Percentiles rank a stretch among this genome's conserved stretches.
phyloP scores from a whole-genome alignment of 495 filamentous ascomycete genomes.

The Tuber borchii region DNA sequence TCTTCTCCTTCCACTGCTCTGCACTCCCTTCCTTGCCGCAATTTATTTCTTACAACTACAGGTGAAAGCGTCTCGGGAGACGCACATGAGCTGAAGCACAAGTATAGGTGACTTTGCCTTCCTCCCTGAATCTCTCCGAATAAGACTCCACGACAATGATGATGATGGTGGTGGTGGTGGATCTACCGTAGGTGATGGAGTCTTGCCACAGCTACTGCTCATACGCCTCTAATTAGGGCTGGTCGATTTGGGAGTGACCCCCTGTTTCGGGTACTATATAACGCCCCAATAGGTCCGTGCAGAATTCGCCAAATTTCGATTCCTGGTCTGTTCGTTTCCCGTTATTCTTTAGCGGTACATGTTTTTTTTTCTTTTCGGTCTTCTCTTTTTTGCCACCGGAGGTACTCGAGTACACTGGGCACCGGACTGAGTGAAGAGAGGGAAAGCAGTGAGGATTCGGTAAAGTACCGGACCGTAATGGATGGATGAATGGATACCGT shows the following conservation, averaged over 20 bases:
- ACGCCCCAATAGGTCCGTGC: slow-evolving; percentile 18
- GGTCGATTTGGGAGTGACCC: slow-evolving; percentile 8
- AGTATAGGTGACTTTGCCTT: not conserved
- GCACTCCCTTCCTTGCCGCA: not conserved
- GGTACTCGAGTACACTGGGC: slow-evolving; percentile 1
- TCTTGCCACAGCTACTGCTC: not conserved
- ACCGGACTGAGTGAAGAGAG: slow-evolving; percentile 16
- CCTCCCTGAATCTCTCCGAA: not conserved
- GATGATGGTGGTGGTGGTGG: not conserved
- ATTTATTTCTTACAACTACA: not conserved
- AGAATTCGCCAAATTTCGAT: slow-evolving; percentile 26
- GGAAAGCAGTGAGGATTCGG: slow-evolving; percentile 14
- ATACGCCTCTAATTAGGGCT: not conserved
- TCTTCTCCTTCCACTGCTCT: not conserved
- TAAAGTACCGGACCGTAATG: slow-evolving; percentile 12
- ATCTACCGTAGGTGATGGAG: not conserved
- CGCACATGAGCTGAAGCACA: not conserved
- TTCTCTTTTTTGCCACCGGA: slow-evolving; percentile 11
- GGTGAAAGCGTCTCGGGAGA: not conserved
- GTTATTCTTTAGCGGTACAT: not conserved
- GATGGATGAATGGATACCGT: slow-evolving; percentile 15
- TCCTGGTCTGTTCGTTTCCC: not conserved
- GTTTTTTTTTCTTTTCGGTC: slow-evolving; percentile 14
- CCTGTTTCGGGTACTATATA: slow-evolving; percentile 34
- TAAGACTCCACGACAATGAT: not conserved